Conservation (phyloP, 768 basidiomycete genomes). For the Rhodotorula toruloides region DNA sequence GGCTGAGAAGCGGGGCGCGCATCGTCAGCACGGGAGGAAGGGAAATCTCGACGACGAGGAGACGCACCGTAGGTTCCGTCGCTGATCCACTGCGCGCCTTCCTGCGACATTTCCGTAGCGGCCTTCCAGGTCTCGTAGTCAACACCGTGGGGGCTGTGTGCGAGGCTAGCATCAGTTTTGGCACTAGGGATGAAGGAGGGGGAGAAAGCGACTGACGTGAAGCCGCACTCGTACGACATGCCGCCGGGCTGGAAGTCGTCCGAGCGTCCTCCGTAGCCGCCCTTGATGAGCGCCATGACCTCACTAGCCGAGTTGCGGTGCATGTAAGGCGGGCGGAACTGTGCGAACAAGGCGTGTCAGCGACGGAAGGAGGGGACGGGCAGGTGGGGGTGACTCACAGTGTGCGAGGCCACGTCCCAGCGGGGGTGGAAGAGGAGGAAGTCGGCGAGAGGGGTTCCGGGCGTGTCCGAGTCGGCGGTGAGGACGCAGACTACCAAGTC, state of each 20-base stretch:
- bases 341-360: constrained; percentile 43
- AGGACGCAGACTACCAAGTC: constrained; percentile 54
- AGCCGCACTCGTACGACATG: constrained; percentile 50
- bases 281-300: constrained; percentile 59
- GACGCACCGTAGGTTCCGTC: constrained; percentile 7
- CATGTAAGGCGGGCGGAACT: constrained; percentile 50
- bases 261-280: constrained; percentile 59
- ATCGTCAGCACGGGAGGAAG: not conserved
- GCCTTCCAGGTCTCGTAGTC: constrained; percentile 60
- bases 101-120: constrained; percentile 56
- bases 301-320: constrained; percentile 62
- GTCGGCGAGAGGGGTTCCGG: constrained; percentile 58
- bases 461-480: constrained; percentile 60
- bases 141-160: constrained; percentile 16
- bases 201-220: too few relatives aligned
- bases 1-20: constrained; percentile 39
- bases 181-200: too few relatives aligned
- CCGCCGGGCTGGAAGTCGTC: constrained; percentile 62
- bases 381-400: constrained; percentile 53
- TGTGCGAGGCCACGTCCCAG: constrained; percentile 60
- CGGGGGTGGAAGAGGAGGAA: constrained; percentile 62
- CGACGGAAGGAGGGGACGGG: constrained; percentile 33
- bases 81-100: constrained; percentile 46
- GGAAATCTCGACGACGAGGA: constrained; percentile 9
- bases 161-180: not conserved